These are phyloP conservation scores for Cicer pinnatifidum DNA, from an alignment of 306 rosid genomes.

Conservation along the genomic window DNA sequence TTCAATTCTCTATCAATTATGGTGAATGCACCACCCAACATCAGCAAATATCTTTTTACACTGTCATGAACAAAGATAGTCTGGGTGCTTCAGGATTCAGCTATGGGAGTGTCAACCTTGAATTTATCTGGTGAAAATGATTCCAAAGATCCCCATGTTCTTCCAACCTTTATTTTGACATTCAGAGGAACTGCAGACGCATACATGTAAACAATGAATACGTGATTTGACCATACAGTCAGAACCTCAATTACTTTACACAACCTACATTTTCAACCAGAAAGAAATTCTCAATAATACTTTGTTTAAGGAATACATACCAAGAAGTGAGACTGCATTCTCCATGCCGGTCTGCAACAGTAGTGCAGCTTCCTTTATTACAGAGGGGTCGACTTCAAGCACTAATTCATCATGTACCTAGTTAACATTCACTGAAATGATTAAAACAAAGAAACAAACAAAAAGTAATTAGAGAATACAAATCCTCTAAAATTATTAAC, in stretches of 20 bases:
- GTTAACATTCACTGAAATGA: constrained; percentile 40
- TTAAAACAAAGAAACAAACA: constrained; percentile 14
- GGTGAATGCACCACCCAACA: constrained; percentile 29
- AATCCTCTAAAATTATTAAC: constrained; percentile 51
- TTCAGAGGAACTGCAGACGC: constrained; percentile 78
- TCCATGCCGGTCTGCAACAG: constrained; percentile 88
- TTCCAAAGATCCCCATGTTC: constrained; percentile 95
- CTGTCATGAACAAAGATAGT: constrained; percentile 34
- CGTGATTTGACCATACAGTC: constrained; percentile 18
- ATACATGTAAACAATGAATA: constrained; percentile 40
- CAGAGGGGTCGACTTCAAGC: constrained; percentile 85
- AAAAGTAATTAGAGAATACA: constrained; percentile 19
- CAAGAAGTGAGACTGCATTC: constrained; percentile 83
- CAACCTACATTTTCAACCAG: not conserved
- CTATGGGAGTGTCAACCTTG: constrained; percentile 43
- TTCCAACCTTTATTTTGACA: constrained; percentile 84
- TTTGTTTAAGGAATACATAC: constrained; percentile 51
- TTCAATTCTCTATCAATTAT: constrained; percentile 5
- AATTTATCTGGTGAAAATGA: constrained; percentile 57
- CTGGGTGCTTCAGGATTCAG: constrained; percentile 45
- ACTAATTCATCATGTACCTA: constrained; percentile 97
- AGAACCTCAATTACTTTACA: constrained; percentile 26
- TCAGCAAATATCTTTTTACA: constrained; percentile 24
- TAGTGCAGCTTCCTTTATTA: constrained; percentile 73
- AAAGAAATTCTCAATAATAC: not conserved